A percentile compares a stretch with the other conserved stretches of the same genome.
Conservation (phyloP, 306 rosid genomes). For the Casuarina glauca region DNA sequence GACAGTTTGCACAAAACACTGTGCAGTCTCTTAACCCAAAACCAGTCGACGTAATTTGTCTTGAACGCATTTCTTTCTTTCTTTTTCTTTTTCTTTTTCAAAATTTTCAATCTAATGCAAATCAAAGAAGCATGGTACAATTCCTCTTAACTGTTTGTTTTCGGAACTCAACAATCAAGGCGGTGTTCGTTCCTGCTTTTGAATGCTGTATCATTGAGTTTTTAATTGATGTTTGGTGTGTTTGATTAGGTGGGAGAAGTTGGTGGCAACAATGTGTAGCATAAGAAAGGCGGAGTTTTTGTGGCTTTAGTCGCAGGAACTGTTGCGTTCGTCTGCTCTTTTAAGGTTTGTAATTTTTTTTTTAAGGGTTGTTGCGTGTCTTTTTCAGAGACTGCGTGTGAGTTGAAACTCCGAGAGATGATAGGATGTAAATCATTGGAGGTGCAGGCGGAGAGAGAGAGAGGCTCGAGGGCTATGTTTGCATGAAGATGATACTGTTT, state of each 20-base stretch:
- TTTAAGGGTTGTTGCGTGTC: constrained; percentile 42
- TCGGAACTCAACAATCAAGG: constrained; percentile 14
- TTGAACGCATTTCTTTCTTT: not conserved
- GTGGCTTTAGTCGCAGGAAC: constrained; percentile 13
- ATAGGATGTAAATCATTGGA: constrained; percentile 33
- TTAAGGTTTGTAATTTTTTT: constrained; percentile 26
- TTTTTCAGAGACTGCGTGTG: constrained; percentile 37
- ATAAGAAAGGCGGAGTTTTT: constrained; percentile 12
- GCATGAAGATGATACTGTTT: not conserved
- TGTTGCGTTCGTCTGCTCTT: constrained; percentile 20
- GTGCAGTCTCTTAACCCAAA: not conserved
- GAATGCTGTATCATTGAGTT: constrained; percentile 9
- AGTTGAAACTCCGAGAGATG: constrained; percentile 12
- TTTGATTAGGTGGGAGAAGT: constrained; percentile 41
- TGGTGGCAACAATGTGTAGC: constrained; percentile 31
- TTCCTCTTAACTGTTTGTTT: not conserved
- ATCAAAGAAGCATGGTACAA: not conserved
- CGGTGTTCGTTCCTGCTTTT: not conserved
- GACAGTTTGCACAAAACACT: not conserved
- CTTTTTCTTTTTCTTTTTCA: not conserved
- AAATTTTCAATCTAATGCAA: not conserved
- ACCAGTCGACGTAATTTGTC: not conserved
- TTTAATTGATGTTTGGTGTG: constrained; percentile 29
- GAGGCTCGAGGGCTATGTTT: not conserved
- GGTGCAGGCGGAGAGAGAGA: constrained; percentile 13